A percentile compares a stretch with the other conserved stretches of the same genome.
Evolutionary conservation across 139 green algal genomes (phyloP).

Genomic region (Parachlorella kessleri): DNA sequence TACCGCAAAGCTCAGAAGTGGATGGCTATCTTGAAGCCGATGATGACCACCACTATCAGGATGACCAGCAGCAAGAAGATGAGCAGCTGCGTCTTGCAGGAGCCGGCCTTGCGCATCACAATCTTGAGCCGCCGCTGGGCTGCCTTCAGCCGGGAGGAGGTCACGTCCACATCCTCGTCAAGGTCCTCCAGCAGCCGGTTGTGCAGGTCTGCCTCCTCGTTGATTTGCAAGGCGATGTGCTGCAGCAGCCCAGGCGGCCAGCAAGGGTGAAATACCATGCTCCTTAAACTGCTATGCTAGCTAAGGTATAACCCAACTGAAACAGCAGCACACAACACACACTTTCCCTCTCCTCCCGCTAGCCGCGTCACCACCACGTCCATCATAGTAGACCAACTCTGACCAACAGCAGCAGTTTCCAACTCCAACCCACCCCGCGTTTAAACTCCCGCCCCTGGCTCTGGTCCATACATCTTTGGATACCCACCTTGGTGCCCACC

Average conservation of each 20-base stretch:
- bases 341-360: no score
- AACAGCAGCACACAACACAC: no score
- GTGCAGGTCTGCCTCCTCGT: constrained; percentile 89
- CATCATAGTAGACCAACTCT: no score
- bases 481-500: constrained; percentile 58
- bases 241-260: constrained; percentile 40
- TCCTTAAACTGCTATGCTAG: no score
- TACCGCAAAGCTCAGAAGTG: constrained; percentile 21
- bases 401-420: no score
- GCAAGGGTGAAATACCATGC: no score
- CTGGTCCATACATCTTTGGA: not conserved
- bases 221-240: constrained; percentile 87
- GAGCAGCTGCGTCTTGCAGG: constrained; percentile 58
- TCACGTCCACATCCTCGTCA: constrained; percentile 82
- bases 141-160: constrained; percentile 59
- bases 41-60: constrained; percentile 62
- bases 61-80: constrained; percentile 69
- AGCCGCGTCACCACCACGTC: no score
- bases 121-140: constrained; percentile 59
- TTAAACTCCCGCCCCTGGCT: no score
- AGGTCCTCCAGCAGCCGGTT: constrained; percentile 84
- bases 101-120: constrained; percentile 49
- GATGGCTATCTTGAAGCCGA: constrained; percentile 40
- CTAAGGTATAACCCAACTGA: no score
- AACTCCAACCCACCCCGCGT: no score